Conservation (phyloP, 257 asterid genomes). For the Lavandula angustifolia region DNA sequence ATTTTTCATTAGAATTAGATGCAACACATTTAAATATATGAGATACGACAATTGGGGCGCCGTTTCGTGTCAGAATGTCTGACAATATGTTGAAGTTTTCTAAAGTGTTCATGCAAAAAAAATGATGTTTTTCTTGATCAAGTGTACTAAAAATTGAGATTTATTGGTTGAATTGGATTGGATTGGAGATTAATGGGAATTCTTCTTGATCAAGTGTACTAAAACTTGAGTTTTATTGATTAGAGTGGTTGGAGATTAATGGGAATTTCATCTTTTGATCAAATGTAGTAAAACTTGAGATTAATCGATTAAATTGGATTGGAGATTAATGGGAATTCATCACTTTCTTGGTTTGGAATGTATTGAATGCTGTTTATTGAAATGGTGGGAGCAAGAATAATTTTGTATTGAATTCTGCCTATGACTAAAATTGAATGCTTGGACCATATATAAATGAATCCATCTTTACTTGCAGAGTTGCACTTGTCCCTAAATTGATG, state of each 20-base stretch:
- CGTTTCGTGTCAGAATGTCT: too few relatives aligned
- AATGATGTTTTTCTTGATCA: too few relatives aligned
- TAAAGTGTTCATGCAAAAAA: too few relatives aligned
- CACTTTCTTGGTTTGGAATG: neutral
- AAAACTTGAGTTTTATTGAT: neutral
- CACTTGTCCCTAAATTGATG: slow-evolving; percentile 52
- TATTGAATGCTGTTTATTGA: slow-evolving; percentile 5
- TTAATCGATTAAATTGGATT: too few relatives aligned
- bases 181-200: too few relatives aligned
- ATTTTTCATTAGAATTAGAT: too few relatives aligned
- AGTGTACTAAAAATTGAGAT: too few relatives aligned
- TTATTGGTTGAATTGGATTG: too few relatives aligned
- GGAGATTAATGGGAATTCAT: too few relatives aligned
- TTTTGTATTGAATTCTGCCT: slow-evolving; percentile 17
- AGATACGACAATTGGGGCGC: too few relatives aligned
- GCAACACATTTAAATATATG: too few relatives aligned
- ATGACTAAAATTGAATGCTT: slow-evolving; percentile 37
- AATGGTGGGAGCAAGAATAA: neutral
- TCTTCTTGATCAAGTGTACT: neutral
- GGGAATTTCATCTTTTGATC: neutral
- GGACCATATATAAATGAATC: slow-evolving; percentile 37
- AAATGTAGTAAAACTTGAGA: neutral
- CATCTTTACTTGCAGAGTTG: slow-evolving; percentile 28
- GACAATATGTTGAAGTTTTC: too few relatives aligned
- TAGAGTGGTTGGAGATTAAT: neutral